Evolutionary conservation across 2,329 filamentous ascomycete species (phyloP).

Genomic region (Trichoderma sp.): DNA sequence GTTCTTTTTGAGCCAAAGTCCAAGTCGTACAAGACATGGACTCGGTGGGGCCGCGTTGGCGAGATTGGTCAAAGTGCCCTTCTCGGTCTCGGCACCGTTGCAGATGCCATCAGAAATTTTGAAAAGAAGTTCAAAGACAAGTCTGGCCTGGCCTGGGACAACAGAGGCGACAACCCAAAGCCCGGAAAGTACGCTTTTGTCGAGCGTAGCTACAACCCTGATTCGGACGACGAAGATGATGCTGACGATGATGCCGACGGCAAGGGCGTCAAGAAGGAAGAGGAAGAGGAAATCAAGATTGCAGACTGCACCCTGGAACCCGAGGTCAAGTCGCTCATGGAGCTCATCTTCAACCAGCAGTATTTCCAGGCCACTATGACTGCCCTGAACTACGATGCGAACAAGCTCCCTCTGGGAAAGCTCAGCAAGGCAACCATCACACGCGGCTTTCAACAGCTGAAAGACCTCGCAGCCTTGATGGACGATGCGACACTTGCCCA

Average conservation of each 20-base stretch:
- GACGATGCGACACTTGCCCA: conserved; percentile 51
- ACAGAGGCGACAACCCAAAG: conserved; percentile 58
- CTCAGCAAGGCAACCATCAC: conserved; percentile 77
- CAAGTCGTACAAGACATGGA: conserved; percentile 63
- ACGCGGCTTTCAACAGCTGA: conserved; percentile 74
- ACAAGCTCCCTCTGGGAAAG: conserved; percentile 82
- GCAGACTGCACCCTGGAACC: conserved; percentile 59
- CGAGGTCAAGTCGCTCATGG: conserved; percentile 68
- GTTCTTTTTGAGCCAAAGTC: conserved; percentile 41
- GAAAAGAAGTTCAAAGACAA: conserved; percentile 65
- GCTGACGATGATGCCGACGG: conserved; percentile 30
- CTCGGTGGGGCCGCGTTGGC: conserved; percentile 78
- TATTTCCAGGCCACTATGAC: conserved; percentile 69
- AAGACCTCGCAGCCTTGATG: conserved; percentile 71
- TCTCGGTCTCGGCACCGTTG: conserved; percentile 46
- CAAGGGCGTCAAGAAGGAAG: conserved; percentile 42
- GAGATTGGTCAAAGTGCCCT: conserved; percentile 54
- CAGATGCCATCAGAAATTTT: conserved; percentile 52
- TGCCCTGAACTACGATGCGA: conserved; percentile 68
- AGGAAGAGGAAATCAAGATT: conserved; percentile 38
- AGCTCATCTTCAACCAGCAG: conserved; percentile 79
- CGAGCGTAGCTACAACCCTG: conserved; percentile 73
- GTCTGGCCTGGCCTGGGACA: conserved; percentile 57
- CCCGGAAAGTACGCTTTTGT: conserved; percentile 77
- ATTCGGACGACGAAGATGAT: conserved; percentile 54